phyloP scores from a whole-genome alignment of 2,329 filamentous ascomycete genomes.

The Byssochlamys sp. region DNA sequence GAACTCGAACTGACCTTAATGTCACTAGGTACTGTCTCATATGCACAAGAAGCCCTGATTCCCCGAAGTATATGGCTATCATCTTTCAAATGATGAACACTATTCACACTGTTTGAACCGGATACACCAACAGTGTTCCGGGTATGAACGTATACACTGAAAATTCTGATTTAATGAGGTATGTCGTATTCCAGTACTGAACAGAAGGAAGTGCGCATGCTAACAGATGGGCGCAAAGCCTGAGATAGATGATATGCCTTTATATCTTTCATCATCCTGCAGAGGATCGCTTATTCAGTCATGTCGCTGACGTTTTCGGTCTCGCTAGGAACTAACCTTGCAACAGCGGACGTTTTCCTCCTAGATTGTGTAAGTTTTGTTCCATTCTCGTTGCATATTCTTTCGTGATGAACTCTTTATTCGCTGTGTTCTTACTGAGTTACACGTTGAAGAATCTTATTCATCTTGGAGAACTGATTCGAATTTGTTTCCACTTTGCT shows the following conservation, averaged over 20 bases:
- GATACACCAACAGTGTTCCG: conserved; percentile 38
- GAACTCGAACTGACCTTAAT: background rate
- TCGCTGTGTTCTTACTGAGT: conserved; percentile 59
- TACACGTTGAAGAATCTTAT: conserved; percentile 49
- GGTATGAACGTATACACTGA: conserved; percentile 52
- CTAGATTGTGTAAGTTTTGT: conserved; percentile 3
- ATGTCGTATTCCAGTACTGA: conserved; percentile 13
- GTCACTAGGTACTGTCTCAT: conserved; percentile 17
- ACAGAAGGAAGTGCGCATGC: conserved; percentile 15
- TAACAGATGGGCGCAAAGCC: conserved; percentile 28
- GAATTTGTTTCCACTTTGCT: background rate
- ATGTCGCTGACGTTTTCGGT: background rate
- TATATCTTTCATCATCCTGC: conserved; percentile 7
- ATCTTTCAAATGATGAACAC: conserved; percentile 53
- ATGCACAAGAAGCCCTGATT: background rate
- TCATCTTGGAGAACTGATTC: conserved; percentile 59
- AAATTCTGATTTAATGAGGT: conserved; percentile 67
- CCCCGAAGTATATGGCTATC: conserved; percentile 11
- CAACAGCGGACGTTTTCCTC: background rate
- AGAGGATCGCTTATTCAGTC: background rate
- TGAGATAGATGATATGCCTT: conserved; percentile 33
- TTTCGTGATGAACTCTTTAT: conserved; percentile 50
- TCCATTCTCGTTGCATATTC: conserved; percentile 4
- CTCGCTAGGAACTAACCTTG: background rate
- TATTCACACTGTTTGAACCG: conserved; percentile 64